A percentile compares a stretch with the other conserved stretches of the same genome.
Evolutionary conservation across 805 yeast genomes (phyloP).

Genomic region (Wickerhamiella parazyma): DNA sequence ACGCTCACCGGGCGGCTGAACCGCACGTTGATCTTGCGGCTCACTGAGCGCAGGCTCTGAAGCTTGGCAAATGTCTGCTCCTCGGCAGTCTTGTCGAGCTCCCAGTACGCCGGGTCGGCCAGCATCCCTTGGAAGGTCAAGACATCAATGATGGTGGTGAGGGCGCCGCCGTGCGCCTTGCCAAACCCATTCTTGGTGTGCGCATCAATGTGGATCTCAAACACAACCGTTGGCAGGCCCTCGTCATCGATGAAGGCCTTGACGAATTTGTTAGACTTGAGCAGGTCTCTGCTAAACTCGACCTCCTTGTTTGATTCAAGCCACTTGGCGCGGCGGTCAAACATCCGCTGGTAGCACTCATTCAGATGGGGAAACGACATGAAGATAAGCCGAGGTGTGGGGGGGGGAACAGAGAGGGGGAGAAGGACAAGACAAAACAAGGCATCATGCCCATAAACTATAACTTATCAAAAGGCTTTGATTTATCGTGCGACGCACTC

Average conservation of each 20-base stretch:
- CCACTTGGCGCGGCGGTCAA: not conserved
- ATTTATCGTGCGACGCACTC: slow-evolving; percentile 24
- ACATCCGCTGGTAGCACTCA: not conserved
- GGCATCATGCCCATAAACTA: too few species aligned
- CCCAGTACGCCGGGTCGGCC: slow-evolving; percentile 21
- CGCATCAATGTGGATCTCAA: slow-evolving; percentile 14
- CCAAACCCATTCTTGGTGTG: slow-evolving; percentile 16
- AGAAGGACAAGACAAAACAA: too few species aligned
- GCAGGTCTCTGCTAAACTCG: not conserved
- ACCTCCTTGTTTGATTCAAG: not conserved
- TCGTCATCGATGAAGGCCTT: slow-evolving; percentile 11
- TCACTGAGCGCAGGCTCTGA: not conserved
- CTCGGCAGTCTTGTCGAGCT: slow-evolving; percentile 1
- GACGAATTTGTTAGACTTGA: not conserved
- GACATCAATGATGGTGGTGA: slow-evolving; percentile 21
- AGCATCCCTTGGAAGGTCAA: slow-evolving; percentile 17
- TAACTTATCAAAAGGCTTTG: slow-evolving; percentile 12
- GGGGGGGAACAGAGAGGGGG: too few species aligned
- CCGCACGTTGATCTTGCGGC: slow-evolving; percentile 8
- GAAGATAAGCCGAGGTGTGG: not conserved
- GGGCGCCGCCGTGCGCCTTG: slow-evolving; percentile 26
- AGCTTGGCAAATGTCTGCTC: slow-evolving; percentile 11
- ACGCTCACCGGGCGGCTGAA: slow-evolving; percentile 5
- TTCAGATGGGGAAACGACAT: not conserved
- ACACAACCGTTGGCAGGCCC: slow-evolving; percentile 15